Evolutionary conservation across 2,329 filamentous ascomycete genomes (phyloP), one percentile per base, ranked within the genome.

Genomic region (Cercospora berteroae): DNA sequence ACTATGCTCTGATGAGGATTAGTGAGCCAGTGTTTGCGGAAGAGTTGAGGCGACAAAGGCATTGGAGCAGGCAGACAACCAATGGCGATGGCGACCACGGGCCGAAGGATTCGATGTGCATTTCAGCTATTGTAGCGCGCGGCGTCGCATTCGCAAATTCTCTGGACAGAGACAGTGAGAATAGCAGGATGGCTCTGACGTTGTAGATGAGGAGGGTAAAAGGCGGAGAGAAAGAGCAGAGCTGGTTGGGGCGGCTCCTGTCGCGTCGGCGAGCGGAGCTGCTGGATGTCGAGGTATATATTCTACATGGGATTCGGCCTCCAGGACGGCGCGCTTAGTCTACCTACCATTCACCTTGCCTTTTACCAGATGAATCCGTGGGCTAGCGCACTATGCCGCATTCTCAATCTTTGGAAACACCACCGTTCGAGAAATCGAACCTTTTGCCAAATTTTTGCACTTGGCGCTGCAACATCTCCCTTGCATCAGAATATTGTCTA

Each of bases 321-420:
- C 27, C 4, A 27, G 68, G 70, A 68, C 72, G 72, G 72, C 70
- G 74, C 68, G 70, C 71, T 76, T 74, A 71, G 72, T 69, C 71
- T 76, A 75, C 74, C 69, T 70, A 75, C 69, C 72, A 75, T 74
- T 74, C 71, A 75, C 73, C 74, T 76, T 76, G 74, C 74, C 74
- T 76, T 76, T 76, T 76, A 76, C 74, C 74, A 76, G 74, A 75
- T 75, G 71, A 73, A 75, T 74, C 74, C 73, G 73, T 75, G 74
- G 71, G 69, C 66, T 70, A 74, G 71, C 71, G 68, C 73, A 73
- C 60, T 60, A 72, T 55, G 72, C 74, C 70, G 73, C 72, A 68
- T 74, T 72, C 39, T 71, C 71, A 75, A 75, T 76, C 72, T 72
- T 72, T 72, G 70, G 70, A 68, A 72, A 16, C 9, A 16, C 33